These are phyloP conservation scores for Kodamaea derodonti DNA, from an alignment of 1,139 yeast genomes.

Conservation along the genomic window DNA sequence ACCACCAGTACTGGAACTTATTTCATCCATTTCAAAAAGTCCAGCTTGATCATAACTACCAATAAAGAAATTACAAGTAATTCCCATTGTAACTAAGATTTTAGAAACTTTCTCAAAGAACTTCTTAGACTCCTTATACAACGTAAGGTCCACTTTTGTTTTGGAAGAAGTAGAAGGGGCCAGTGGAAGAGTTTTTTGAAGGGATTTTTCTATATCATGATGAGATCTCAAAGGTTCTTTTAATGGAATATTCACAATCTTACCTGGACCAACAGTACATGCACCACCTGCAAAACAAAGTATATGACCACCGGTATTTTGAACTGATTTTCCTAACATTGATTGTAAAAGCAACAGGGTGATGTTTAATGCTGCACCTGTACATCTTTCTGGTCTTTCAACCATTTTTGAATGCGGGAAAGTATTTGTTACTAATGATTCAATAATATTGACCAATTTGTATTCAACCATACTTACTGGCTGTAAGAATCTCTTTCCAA, in stretches of 20 bases:
- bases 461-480: constrained; percentile 53
- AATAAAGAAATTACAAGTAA: constrained; percentile 53
- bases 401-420: constrained; percentile 45
- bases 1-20: constrained; percentile 60
- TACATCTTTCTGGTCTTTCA: constrained; percentile 54
- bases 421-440: constrained; percentile 48
- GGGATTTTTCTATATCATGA: constrained; percentile 49
- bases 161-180: constrained; percentile 23
- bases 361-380: constrained; percentile 66
- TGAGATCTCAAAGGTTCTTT: constrained; percentile 59
- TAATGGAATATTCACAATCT: constrained; percentile 43
- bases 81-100: constrained; percentile 38
- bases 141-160: constrained; percentile 30
- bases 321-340: constrained; percentile 27
- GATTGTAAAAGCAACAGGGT: constrained; percentile 51
- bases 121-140: constrained; percentile 32
- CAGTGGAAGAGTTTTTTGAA: constrained; percentile 30
- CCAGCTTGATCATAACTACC: constrained; percentile 72
- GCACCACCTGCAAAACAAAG: constrained; percentile 59
- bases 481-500: constrained; percentile 41
- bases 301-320: constrained; percentile 55
- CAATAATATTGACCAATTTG: constrained; percentile 50
- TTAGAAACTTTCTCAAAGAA: constrained; percentile 46
- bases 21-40: constrained; percentile 58
- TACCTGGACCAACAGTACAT: constrained; percentile 56